phyloP scores from a whole-genome alignment of 305 asterid genomes.

The Fraxinus albicans region DNA sequence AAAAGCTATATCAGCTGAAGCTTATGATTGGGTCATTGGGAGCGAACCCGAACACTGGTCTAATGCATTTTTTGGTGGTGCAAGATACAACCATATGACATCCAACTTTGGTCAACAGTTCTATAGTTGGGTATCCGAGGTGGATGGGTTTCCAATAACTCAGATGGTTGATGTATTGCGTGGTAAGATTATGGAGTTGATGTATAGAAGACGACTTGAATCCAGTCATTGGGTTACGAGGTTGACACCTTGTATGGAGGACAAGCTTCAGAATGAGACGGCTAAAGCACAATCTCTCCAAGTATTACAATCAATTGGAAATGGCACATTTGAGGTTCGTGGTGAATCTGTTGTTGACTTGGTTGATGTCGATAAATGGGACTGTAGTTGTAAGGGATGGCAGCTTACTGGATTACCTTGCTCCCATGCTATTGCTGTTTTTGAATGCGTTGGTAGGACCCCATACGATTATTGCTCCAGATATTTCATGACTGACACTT shows the following conservation, averaged over 20 bases:
- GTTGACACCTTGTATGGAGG: conserved; percentile 84
- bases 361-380: conserved; percentile 77
- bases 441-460: conserved; percentile 56
- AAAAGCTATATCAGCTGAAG: conserved; percentile 93
- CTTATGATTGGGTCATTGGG: conserved; percentile 74
- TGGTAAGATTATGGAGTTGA: conserved; percentile 91
- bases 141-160: conserved; percentile 89
- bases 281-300: conserved; percentile 56
- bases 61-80: conserved; percentile 75
- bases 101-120: conserved; percentile 88
- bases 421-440: conserved; percentile 79
- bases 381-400: conserved; percentile 89
- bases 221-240: conserved; percentile 78
- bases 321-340: conserved; percentile 66
- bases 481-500: conserved; percentile 67
- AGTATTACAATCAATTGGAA: conserved; percentile 47
- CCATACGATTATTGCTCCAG: conserved; percentile 72
- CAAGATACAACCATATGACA: conserved; percentile 81
- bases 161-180: conserved; percentile 93
- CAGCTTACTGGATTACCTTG: conserved; percentile 90
- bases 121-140: conserved; percentile 92
- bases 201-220: conserved; percentile 69
- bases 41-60: conserved; percentile 98
- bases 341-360: conserved; percentile 57
- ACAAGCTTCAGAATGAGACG: conserved; percentile 70